Conservation (phyloP, 1,139 yeast genomes). For the Magnusiomyces suaveolens region DNA sequence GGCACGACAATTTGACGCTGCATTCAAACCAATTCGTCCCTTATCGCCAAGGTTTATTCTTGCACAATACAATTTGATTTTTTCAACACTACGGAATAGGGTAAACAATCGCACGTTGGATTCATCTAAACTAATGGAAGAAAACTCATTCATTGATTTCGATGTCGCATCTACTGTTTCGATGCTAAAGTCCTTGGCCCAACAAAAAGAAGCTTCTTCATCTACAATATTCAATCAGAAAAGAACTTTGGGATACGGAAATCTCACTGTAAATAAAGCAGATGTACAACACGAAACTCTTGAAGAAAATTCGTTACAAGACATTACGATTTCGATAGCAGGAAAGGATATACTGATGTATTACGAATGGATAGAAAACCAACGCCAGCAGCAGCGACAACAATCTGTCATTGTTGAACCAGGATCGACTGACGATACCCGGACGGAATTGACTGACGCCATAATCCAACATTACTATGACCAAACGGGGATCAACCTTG, state of each 20-base stretch:
- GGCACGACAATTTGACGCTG: background rate
- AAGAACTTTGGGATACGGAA: background rate
- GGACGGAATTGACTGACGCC: background rate
- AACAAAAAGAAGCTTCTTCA: background rate
- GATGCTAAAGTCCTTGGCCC: background rate
- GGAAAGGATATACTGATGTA: slow-evolving; percentile 1
- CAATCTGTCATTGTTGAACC: no score
- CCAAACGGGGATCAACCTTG: background rate
- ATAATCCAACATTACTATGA: background rate
- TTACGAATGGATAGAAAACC: background rate
- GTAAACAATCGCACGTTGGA: background rate
- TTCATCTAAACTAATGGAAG: background rate
- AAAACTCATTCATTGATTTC: background rate
- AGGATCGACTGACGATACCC: background rate
- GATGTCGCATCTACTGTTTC: background rate
- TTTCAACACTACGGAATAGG: background rate
- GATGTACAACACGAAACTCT: background rate
- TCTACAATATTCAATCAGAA: background rate
- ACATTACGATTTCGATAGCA: background rate
- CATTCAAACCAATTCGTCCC: background rate
- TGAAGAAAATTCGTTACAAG: background rate
- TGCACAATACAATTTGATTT: background rate
- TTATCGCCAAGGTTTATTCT: background rate
- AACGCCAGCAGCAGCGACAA: no score
- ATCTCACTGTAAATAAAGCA: background rate